Conservation (phyloP, 1,284 basidiomycete species). For the Moesziomyces sp. region DNA sequence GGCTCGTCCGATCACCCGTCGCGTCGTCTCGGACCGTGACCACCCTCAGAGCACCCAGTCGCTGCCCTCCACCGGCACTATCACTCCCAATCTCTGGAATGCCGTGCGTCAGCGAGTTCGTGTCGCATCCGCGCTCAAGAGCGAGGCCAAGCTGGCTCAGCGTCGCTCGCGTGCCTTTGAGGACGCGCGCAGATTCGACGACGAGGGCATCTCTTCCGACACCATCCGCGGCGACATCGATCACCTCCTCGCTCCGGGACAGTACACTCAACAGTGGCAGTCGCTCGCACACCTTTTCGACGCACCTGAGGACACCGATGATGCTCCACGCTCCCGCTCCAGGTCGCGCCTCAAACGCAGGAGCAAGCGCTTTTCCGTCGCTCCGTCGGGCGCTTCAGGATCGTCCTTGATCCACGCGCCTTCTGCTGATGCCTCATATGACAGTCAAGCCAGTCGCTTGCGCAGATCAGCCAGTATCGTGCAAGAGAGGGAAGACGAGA, state of each 20-base stretch:
- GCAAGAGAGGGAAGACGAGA: conserved; percentile 6
- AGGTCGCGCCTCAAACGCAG: conserved; percentile 10
- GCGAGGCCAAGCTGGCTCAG: conserved; percentile 4
- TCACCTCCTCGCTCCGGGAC: conserved; percentile 36
- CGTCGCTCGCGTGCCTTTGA: conserved; percentile 35
- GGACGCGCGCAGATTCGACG: conserved; percentile 45
- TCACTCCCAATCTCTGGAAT: conserved; percentile 36
- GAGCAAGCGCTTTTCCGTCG: conserved; percentile 26
- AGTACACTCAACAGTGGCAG: conserved; percentile 57
- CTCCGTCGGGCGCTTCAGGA: background rate
- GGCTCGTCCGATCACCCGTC: conserved; percentile 33
- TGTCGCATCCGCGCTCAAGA: conserved; percentile 34
- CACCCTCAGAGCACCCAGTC: conserved; percentile 37
- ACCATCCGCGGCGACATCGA: conserved; percentile 35
- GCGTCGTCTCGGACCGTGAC: conserved; percentile 36
- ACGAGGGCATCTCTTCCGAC: conserved; percentile 52
- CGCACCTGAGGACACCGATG: conserved; percentile 3
- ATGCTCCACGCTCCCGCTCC: conserved; percentile 9
- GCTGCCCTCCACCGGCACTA: conserved; percentile 24
- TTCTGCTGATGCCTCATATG: background rate
- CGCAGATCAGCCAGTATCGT: conserved; percentile 6
- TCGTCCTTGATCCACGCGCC: background rate
- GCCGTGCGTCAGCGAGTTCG: conserved; percentile 44
- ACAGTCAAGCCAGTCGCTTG: background rate
- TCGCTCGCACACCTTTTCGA: conserved; percentile 56